phyloP scores from a whole-genome alignment of 345 rosid genomes.

The Chamaenerion angustifolium region DNA sequence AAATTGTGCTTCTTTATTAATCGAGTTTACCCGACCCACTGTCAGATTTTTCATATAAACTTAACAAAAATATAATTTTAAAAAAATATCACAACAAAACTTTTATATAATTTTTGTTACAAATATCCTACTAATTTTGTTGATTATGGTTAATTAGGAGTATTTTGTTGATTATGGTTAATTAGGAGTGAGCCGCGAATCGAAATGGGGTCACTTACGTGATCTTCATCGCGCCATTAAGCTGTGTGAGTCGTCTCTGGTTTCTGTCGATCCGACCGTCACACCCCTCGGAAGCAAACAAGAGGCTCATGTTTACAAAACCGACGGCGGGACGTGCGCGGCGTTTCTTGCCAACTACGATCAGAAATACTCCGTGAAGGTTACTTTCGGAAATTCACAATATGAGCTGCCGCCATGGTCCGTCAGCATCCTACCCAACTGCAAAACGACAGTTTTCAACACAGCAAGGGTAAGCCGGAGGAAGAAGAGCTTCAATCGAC shows the following conservation, averaged over 20 bases:
- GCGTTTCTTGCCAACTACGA: constrained; percentile 84
- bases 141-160: too few species aligned
- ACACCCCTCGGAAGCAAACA: constrained; percentile 53
- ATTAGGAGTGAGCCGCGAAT: constrained; percentile 56
- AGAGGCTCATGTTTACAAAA: constrained; percentile 68
- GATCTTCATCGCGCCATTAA: constrained; percentile 82
- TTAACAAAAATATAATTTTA: too few species aligned
- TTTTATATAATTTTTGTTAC: too few species aligned
- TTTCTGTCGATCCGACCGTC: constrained; percentile 45
- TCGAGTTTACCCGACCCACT: too few species aligned
- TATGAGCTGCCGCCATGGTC: constrained; percentile 88
- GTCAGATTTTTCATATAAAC: too few species aligned
- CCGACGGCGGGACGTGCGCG: constrained; percentile 43
- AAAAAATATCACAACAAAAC: too few species aligned
- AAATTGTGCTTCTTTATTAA: too few species aligned
- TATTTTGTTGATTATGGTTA: too few species aligned
- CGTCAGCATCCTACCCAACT: constrained; percentile 79
- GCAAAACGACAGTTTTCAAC: constrained; percentile 68
- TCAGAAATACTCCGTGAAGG: constrained; percentile 28
- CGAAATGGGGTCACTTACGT: constrained; percentile 85
- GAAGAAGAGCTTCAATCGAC: too few species aligned
- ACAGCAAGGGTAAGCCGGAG: constrained; percentile 55
- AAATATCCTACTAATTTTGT: too few species aligned
- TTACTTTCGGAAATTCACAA: constrained; percentile 38
- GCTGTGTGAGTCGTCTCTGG: constrained; percentile 68